These are phyloP conservation scores for Boletales sp. DNA, from an alignment of 768 basidiomycete genomes.

Conservation along the genomic window DNA sequence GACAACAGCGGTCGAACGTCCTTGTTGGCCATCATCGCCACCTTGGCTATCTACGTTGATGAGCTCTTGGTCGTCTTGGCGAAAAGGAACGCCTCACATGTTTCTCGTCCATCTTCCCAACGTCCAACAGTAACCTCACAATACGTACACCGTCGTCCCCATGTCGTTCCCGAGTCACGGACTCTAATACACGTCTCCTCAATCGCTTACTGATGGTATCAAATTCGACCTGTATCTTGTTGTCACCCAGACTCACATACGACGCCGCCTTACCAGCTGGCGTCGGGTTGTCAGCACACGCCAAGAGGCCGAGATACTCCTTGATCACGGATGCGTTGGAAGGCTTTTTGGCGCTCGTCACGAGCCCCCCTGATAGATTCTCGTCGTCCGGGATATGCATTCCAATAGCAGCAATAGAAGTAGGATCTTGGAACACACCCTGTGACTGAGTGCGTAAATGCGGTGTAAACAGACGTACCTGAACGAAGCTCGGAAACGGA, in stretches of 20 bases:
- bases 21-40: constrained; percentile 88
- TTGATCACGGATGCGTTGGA: constrained; percentile 61
- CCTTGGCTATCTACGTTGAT: constrained; percentile 73
- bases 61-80: background rate
- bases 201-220: constrained; percentile 65
- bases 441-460: background rate
- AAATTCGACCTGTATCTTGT: constrained; percentile 80
- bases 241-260: constrained; percentile 66
- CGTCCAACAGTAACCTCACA: constrained; percentile 69
- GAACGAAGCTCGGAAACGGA: constrained; percentile 60
- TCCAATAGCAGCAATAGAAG: constrained; percentile 61
- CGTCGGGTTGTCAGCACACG: constrained; percentile 80
- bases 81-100: constrained; percentile 49
- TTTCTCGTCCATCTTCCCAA: constrained; percentile 93
- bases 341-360: constrained; percentile 49
- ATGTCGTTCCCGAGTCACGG: constrained; percentile 76
- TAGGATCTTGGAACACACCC: constrained; percentile 45
- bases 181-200: constrained; percentile 68
- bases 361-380: constrained; percentile 60
- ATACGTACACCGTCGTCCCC: constrained; percentile 83
- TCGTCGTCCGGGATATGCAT: constrained; percentile 61
- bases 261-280: constrained; percentile 62
- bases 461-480: constrained; percentile 36
- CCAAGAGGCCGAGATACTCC: constrained; percentile 78
- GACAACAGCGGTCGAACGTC: constrained; percentile 80